phyloP scores from a whole-genome alignment of 345 rosid species.

The Heritiera littoralis region DNA sequence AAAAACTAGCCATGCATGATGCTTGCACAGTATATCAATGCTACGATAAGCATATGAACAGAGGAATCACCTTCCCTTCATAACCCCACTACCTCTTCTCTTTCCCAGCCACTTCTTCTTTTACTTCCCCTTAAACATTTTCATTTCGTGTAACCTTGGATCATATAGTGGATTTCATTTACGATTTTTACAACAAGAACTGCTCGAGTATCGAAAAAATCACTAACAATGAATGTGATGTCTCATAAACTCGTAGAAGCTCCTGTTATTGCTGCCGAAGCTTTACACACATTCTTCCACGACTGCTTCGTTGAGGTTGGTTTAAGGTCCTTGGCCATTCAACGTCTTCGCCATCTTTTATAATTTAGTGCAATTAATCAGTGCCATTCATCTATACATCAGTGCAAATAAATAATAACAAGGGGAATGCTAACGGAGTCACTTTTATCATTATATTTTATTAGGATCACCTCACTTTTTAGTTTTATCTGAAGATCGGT shows the following conservation, averaged over 20 bases:
- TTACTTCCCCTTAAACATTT: no score
- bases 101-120: no score
- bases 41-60: not conserved
- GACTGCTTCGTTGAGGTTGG: slow-evolving; percentile 1
- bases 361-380: not conserved
- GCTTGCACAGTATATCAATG: not conserved
- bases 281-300: slow-evolving; percentile 8
- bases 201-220: not conserved
- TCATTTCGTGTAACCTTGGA: no score
- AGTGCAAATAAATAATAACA: no score
- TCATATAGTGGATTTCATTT: not conserved
- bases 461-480: no score
- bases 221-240: not conserved
- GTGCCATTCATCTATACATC: not conserved
- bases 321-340: not conserved
- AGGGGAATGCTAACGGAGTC: no score
- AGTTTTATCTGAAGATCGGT: no score
- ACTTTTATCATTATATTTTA: no score
- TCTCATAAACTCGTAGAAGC: slow-evolving; percentile 6
- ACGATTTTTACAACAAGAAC: slow-evolving; percentile 4
- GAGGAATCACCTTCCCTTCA: not conserved
- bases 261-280: not conserved
- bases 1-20: not conserved
- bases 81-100: not conserved
- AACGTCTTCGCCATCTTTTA: not conserved